Base-by-base conservation (phyloP, 371 early-diverging fungal species). In the Mucor velutinosus region DNA sequence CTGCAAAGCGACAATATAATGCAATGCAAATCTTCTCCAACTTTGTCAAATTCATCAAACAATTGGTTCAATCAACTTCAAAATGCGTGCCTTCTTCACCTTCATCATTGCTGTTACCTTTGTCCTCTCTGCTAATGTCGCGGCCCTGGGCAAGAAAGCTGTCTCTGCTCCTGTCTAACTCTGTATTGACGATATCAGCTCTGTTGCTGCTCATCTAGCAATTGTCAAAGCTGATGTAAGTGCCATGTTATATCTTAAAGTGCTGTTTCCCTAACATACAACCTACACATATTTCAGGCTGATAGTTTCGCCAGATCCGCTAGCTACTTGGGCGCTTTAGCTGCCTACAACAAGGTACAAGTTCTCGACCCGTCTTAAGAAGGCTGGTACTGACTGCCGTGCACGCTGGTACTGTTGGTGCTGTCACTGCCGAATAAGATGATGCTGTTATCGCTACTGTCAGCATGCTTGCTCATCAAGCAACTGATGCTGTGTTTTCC, bases 51-150 rank as follows among this genome's bases (percentile, higher is more conserved):
- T 30, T 30, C 30, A 30, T 30, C 30, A 30, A 30, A 30, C 30
- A 30, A 30, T 30, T 6, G 2, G 6, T 6, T 30, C 30, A 30
- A 30, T 30, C 30, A 30, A 4, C 30, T 30, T 30, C 30, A 30
- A 30, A 30, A 30, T 30, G 30, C 30, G 30, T 30, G 30, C 30
- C 30, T 30, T 30, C 30, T 30, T 6, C 30, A 30, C 30, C 6
- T 30, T 30, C 2, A 30, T 30, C 30, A 61, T 61, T 62, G 61
- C 69, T 45, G 49, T 57, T 57, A 62, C 60, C 33, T 32, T 67
- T 53, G 64, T 62, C 37, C 57, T 64, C 30, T 51, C 65, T 65
- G 69, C 57, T 37, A 65, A 69, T 55, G 73, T 66, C 63, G 73
- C 73, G 19, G 30, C 53, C n/a, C 14, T 65, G 7, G 57, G 43